These are phyloP conservation scores for Fusarium sp. DNA, from an alignment of 2,329 filamentous ascomycete species.

Conservation along the genomic window DNA sequence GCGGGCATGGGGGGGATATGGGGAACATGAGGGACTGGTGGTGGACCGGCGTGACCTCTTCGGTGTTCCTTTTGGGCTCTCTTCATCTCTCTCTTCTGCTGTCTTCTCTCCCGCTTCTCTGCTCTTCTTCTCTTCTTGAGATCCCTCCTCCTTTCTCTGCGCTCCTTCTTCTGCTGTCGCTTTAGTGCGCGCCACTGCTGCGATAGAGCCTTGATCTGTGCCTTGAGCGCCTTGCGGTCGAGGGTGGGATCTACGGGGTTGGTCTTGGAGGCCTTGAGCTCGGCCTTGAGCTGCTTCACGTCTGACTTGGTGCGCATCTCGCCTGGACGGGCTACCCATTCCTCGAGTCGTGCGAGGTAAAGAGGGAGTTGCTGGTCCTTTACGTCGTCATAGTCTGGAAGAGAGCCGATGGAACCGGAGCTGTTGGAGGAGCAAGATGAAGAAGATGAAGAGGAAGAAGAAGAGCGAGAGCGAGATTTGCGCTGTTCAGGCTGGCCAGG, in stretches of 20 bases:
- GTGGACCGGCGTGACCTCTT: conserved; percentile 27
- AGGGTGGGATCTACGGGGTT: background rate
- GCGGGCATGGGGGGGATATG: conserved; percentile 9
- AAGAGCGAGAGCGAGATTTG: conserved; percentile 45
- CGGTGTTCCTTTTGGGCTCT: conserved; percentile 45
- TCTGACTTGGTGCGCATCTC: conserved; percentile 59
- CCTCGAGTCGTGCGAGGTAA: conserved; percentile 55
- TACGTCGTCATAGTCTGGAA: conserved; percentile 65
- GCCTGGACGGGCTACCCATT: conserved; percentile 63
- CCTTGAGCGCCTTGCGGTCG: conserved; percentile 51
- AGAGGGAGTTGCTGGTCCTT: conserved; percentile 59
- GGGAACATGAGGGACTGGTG: conserved; percentile 9
- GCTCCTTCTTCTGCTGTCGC: conserved; percentile 44
- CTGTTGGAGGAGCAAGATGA: conserved; percentile 50
- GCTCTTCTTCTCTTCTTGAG: conserved; percentile 43
- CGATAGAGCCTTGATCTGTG: conserved; percentile 57
- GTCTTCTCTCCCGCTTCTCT: conserved; percentile 48
- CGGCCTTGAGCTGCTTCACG: conserved; percentile 53
- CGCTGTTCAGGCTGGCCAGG: conserved; percentile 29
- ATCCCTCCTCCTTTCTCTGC: conserved; percentile 46
- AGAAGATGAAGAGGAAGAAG: conserved; percentile 48
- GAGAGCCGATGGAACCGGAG: conserved; percentile 59
- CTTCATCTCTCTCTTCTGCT: conserved; percentile 45
- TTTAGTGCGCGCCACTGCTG: conserved; percentile 53
- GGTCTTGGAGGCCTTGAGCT: conserved; percentile 55